Conservation (phyloP, 75 land plant species). For the Isoetes taiwanensis region DNA sequence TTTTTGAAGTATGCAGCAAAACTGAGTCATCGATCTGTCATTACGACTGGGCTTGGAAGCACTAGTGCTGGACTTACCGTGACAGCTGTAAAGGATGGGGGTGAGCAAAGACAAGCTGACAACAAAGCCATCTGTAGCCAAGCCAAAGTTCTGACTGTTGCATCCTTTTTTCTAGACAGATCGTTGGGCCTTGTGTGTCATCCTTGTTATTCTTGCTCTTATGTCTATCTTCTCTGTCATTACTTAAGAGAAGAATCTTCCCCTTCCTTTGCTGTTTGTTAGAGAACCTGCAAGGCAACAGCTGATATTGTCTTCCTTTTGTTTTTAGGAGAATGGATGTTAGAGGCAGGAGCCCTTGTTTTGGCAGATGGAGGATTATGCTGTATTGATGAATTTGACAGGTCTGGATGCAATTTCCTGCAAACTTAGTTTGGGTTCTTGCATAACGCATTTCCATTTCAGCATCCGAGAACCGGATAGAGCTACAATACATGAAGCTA, state of each 20-base stretch:
- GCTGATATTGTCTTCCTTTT: too few species aligned
- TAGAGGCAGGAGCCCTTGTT: slow-evolving; percentile 97
- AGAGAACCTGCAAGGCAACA: too few species aligned
- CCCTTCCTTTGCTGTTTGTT: too few species aligned
- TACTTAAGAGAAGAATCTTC: too few species aligned
- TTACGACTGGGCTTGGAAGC: slow-evolving; percentile 95
- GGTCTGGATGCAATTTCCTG: slow-evolving; percentile 23
- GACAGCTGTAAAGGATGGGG: slow-evolving; percentile 95
- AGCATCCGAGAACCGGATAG: slow-evolving; percentile 96
- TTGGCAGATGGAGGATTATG: slow-evolving; percentile 97
- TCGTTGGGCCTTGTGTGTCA: too few species aligned
- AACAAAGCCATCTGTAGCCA: too few species aligned
- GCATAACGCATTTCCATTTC: too few species aligned
- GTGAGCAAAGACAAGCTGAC: too few species aligned
- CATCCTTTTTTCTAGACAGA: background rate
- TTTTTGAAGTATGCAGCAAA: slow-evolving; percentile 97
- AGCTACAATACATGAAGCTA: slow-evolving; percentile 96
- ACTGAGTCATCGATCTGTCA: slow-evolving; percentile 85
- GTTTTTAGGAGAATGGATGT: slow-evolving; percentile 99
- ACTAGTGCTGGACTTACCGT: slow-evolving; percentile 98
- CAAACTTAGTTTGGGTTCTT: background rate
- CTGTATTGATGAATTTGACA: slow-evolving; percentile 97
- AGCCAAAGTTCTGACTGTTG: background rate
- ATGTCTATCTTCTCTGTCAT: too few species aligned
- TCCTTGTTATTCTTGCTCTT: too few species aligned